Evolutionary conservation across 2,329 filamentous ascomycete genomes (phyloP), one percentile per base, ranked within the genome.

Genomic region (Xylariomycetidae sp.): DNA sequence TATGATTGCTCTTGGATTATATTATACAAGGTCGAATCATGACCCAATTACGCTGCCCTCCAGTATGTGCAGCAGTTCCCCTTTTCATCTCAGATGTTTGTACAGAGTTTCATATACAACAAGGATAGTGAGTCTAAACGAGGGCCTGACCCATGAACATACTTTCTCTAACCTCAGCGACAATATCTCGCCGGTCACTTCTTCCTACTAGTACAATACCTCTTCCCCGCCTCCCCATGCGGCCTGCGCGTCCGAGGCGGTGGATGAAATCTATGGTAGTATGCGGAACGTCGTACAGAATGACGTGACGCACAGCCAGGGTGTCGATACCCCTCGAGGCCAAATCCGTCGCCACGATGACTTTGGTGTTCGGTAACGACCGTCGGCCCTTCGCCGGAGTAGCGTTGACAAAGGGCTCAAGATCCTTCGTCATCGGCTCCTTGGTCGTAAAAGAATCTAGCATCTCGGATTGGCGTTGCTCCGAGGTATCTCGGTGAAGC

Each of bases 181-280:
- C 88, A 18, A 97, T 77, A 60, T 97, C 90, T 54, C 84, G 85
- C 33, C 92, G 72, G 58, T 97, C 92, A 42, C 88, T 77, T 58
- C 85, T 90, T 41, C 89, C 90, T 2, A 96, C 86, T 22, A 98
- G 67, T 17, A 97, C 89, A 44, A 97, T 81, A 14, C 88, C 92
- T 36, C 89, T 74, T 12, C 92, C 92, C 57, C 92, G 76, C 41
- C 88, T 77, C 3, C 88, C 88, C 88, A 97, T 97, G 20, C 92
- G 77, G 0, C 92, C 92, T 2, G 92, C 88, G 37, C 92, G 77
- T 12, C 92, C 92, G 4, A 97, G 77, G 12, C 94, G 83, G 61
- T 98, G 94, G 53, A 98, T 96, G 53, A 98, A 98, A 61, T 98
- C 94, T 40, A 98, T 94, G 0, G 88, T 94, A 0, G 87, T 94